Percentiles rank a stretch among this genome's conserved stretches.
Conservation (phyloP, 164 flowering plant genomes). For the Stephania cephalantha region DNA sequence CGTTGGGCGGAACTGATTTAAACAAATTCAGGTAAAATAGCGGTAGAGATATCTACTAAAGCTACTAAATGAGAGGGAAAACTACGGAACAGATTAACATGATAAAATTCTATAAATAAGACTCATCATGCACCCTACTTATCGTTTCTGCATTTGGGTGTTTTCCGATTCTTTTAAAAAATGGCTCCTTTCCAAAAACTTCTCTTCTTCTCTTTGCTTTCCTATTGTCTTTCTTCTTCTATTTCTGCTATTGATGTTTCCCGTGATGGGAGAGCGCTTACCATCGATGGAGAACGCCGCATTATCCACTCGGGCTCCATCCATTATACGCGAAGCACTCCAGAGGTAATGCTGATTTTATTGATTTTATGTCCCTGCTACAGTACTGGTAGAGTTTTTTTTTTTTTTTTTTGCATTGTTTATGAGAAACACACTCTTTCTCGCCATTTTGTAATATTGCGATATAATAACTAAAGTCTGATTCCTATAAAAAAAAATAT, state of each 20-base stretch:
- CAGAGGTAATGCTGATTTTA: not conserved
- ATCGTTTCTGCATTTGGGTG: too few species aligned
- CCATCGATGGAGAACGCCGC: slow-evolving; percentile 4
- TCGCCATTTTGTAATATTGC: not conserved
- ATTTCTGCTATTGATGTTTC: slow-evolving; percentile 2
- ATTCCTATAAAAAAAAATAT: too few species aligned
- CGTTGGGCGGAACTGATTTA: too few species aligned
- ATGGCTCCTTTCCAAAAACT: not conserved
- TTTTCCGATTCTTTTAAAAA: too few species aligned
- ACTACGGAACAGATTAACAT: too few species aligned
- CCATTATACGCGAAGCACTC: slow-evolving; percentile 5
- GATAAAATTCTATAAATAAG: too few species aligned
- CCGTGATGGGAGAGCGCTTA: not conserved
- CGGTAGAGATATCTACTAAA: too few species aligned
- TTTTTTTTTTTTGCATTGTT: not conserved
- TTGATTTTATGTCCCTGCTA: too few species aligned
- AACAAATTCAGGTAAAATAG: too few species aligned
- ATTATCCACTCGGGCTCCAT: slow-evolving; percentile 3
- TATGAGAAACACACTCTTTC: too few species aligned
- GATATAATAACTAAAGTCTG: not conserved
- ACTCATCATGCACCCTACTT: too few species aligned
- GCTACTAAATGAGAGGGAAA: too few species aligned
- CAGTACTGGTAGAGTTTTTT: not conserved
- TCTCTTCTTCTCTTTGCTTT: not conserved
- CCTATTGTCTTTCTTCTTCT: not conserved